Percentiles rank a stretch among this genome's conserved stretches.
These are phyloP conservation scores for Biscogniauxia sp. DNA, from an alignment of 2,329 filamentous ascomycete species.

Conservation along the genomic window DNA sequence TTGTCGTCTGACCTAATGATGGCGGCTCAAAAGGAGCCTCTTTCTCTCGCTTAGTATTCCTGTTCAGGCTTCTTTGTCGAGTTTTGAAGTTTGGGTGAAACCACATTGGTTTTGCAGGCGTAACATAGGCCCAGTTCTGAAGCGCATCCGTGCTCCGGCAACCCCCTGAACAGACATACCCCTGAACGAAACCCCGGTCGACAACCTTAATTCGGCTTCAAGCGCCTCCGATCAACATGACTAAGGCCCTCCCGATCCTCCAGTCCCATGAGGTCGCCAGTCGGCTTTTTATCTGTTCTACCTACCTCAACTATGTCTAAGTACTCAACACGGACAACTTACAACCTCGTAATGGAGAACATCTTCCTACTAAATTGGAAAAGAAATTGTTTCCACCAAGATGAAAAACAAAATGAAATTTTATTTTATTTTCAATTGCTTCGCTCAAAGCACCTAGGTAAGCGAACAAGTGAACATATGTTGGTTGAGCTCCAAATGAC, in stretches of 20 bases:
- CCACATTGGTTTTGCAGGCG: conserved; percentile 28
- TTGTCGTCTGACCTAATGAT: conserved; percentile 1
- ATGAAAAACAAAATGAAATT: too few species aligned
- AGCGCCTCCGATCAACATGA: conserved; percentile 20
- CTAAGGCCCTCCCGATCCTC: not conserved
- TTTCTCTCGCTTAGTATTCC: conserved; percentile 2
- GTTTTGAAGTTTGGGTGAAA: conserved; percentile 27
- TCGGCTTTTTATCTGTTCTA: not conserved
- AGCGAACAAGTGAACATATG: not conserved
- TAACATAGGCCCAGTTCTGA: conserved; percentile 28
- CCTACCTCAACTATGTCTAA: too few species aligned
- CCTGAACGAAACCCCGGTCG: conserved; percentile 14
- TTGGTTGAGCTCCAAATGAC: not conserved
- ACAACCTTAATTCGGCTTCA: conserved; percentile 38
- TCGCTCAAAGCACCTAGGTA: too few species aligned
- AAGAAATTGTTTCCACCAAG: too few species aligned
- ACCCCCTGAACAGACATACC: conserved; percentile 2
- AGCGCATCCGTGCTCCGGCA: conserved; percentile 30
- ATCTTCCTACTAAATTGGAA: too few species aligned
- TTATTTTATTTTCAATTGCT: too few species aligned
- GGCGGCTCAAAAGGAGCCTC: conserved; percentile 1
- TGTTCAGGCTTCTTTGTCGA: not conserved
- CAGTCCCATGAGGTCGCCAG: not conserved
- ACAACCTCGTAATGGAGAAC: too few species aligned
- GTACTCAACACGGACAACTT: too few species aligned